Evolutionary conservation across 2,329 filamentous ascomycete species (phyloP), one percentile per base, ranked within the genome.

Genomic region (Fusarium globosum): DNA sequence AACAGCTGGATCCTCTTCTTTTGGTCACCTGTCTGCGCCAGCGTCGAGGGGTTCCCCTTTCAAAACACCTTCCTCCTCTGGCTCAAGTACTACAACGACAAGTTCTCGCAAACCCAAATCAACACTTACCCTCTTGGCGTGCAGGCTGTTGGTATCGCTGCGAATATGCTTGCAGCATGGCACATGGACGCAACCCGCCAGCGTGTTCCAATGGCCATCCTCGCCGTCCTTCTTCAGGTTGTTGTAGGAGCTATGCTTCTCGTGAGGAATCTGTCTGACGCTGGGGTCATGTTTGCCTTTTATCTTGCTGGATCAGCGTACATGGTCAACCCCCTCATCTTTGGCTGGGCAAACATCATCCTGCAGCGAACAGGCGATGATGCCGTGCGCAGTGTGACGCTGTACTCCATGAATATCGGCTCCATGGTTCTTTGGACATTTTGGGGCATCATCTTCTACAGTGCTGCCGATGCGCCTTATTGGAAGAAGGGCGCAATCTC

Each of bases 401-500:
- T 86, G 0, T 82, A 81, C 45, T 79, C 79, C 1, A 85, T 86
- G 83, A 84, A 83, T 16, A 81, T 82, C 30, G 79, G 80, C 6
- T 80, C 81, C 20, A 81, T 80, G 46, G 76, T 82, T 2, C 65
- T 86, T 33, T 86, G 83, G 68, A 85, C 85, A 0, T 85, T 85
- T 55, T 86, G 84, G 84, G 84, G 84, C 0, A 84, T 86, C 10
- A 74, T 79, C 0, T 70, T 86, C 13, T 86, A 85, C 49, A 78
- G 82, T 18, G 83, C 83, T 1, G 80, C 79, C 10, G 82, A 86
- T 65, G 83, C 83, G 0, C 83, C 84, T 7, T 85, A 85, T 59
- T 85, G 84, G 76, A 69, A 73, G 42, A 80, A 76, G 28, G 79
- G 79, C 1, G 76, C 72, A 6, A 80, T 80, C 33, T 68, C 74